These are phyloP conservation scores for Arachis hypogaea DNA, from an alignment of 306 rosid genomes.

Conservation along the genomic window DNA sequence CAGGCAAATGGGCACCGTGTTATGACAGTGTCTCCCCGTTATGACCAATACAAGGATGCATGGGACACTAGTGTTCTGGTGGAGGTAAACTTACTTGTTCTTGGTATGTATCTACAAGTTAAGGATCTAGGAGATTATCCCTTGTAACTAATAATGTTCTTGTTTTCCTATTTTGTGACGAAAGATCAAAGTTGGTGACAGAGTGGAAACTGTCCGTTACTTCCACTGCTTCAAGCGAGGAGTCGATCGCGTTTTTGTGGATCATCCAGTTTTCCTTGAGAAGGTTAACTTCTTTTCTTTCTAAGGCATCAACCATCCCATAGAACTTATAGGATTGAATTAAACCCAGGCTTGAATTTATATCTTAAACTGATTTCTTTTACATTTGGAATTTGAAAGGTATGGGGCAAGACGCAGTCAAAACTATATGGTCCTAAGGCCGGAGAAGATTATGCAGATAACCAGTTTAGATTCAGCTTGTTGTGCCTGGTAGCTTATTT, in stretches of 20 bases:
- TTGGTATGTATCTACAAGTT: slow-evolving; percentile 6
- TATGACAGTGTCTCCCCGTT: slow-evolving; percentile 76
- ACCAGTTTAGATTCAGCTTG: slow-evolving; percentile 73
- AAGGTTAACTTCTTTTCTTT: slow-evolving; percentile 48
- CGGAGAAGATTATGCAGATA: slow-evolving; percentile 71
- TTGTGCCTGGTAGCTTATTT: slow-evolving; percentile 60
- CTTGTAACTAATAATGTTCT: neutral
- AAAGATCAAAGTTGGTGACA: slow-evolving; percentile 62
- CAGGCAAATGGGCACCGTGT: slow-evolving; percentile 77
- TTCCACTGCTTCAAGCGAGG: slow-evolving; percentile 81
- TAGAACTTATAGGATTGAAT: slow-evolving; percentile 8
- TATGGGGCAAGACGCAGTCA: slow-evolving; percentile 76
- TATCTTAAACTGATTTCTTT: slow-evolving; percentile 19
- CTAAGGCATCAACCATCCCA: neutral
- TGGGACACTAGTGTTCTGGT: slow-evolving; percentile 66
- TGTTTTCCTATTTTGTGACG: neutral
- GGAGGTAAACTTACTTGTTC: slow-evolving; percentile 52
- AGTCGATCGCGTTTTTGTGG: slow-evolving; percentile 80
- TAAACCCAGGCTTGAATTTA: neutral
- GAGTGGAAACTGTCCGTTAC: slow-evolving; percentile 60
- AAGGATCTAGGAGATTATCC: neutral
- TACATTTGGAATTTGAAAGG: slow-evolving; percentile 47
- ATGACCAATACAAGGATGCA: slow-evolving; percentile 83
- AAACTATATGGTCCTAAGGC: slow-evolving; percentile 72
- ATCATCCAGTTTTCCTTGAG: slow-evolving; percentile 72